These are phyloP conservation scores for Torulaspora pretoriensis DNA, from an alignment of 1,139 yeast species.

Conservation along the genomic window DNA sequence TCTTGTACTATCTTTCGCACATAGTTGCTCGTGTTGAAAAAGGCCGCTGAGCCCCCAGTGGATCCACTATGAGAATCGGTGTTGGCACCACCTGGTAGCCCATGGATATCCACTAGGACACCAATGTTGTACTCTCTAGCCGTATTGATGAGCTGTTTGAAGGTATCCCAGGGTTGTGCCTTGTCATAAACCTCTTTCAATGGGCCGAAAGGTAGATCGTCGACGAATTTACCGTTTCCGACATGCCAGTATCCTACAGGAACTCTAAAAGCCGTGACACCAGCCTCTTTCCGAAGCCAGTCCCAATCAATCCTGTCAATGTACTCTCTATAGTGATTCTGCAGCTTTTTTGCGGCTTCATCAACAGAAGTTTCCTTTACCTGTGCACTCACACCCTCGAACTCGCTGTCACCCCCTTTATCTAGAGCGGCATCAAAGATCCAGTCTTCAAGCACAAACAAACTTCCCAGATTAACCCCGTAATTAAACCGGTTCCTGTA, in stretches of 20 bases:
- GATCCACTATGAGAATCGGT: constrained; percentile 77
- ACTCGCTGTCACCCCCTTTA: constrained; percentile 57
- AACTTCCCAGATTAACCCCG: constrained; percentile 85
- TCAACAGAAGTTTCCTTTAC: constrained; percentile 50
- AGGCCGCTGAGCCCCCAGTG: constrained; percentile 62
- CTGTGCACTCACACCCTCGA: constrained; percentile 59
- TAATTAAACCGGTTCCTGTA: constrained; percentile 64
- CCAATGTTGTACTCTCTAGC: constrained; percentile 51
- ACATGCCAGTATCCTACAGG: constrained; percentile 93
- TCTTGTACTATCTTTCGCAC: constrained; percentile 42
- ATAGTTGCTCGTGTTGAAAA: constrained; percentile 42
- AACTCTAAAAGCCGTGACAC: constrained; percentile 72
- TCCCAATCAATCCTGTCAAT: constrained; percentile 64
- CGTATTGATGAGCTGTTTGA: constrained; percentile 34
- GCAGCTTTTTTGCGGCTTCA: constrained; percentile 53
- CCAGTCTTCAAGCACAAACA: constrained; percentile 77
- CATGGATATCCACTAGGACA: constrained; percentile 81
- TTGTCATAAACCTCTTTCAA: constrained; percentile 54
- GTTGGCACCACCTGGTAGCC: constrained; percentile 90
- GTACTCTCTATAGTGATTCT: constrained; percentile 66
- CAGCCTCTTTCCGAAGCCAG: constrained; percentile 55
- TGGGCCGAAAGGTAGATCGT: constrained; percentile 54
- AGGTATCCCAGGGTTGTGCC: constrained; percentile 58
- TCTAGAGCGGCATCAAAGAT: constrained; percentile 58
- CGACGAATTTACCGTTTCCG: constrained; percentile 54